Evolutionary conservation across 306 rosid genomes (phyloP).

Genomic region (Senna siamea): DNA sequence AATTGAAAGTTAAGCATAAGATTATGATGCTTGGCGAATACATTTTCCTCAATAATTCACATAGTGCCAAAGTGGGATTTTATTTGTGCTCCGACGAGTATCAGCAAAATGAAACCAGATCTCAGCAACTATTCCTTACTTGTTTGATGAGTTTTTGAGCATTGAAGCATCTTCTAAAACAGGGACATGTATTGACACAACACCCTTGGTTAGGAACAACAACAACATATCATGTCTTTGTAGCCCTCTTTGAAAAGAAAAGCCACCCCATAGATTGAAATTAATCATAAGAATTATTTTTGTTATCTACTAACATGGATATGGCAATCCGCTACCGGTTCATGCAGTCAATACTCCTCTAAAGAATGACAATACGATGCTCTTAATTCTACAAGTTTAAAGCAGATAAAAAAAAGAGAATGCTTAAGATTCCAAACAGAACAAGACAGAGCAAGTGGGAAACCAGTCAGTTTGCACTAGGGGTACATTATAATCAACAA

Average conservation of each 20-base stretch:
- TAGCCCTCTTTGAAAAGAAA: neutral
- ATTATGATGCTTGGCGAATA: conserved; percentile 3
- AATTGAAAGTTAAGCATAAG: neutral
- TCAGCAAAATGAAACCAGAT: conserved; percentile 14
- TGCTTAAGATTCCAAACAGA: conserved; percentile 6
- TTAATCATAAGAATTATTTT: neutral
- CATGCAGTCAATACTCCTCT: neutral
- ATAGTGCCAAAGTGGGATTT: too few species aligned
- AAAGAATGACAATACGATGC: neutral
- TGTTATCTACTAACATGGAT: neutral
- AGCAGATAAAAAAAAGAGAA: neutral
- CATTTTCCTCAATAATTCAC: neutral
- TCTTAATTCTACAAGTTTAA: neutral
- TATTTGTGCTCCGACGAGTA: neutral
- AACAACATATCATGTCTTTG: conserved; percentile 11
- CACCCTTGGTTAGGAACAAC: neutral
- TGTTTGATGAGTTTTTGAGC: conserved; percentile 12
- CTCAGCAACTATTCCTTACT: neutral
- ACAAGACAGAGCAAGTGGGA: neutral
- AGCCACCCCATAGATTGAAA: neutral
- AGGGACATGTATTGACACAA: neutral
- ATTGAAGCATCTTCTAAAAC: conserved; percentile 27
- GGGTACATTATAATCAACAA: conserved; percentile 1
- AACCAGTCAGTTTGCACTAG: conserved; percentile 26
- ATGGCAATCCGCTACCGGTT: neutral